Conservation (phyloP, 2,329 filamentous ascomycete genomes). For the Phialophora expanda region DNA sequence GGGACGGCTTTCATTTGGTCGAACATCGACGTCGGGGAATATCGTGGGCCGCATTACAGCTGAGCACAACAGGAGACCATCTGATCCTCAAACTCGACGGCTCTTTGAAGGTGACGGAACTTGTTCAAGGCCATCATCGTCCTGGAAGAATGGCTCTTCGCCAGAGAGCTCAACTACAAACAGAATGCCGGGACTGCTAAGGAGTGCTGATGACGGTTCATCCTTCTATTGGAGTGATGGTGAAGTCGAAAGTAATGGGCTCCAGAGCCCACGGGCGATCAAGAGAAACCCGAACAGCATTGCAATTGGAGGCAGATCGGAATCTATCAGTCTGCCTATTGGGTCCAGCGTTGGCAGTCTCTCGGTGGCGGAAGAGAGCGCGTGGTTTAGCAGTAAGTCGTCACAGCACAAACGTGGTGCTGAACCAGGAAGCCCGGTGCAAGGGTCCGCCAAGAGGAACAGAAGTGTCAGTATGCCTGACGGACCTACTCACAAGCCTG, state of each 20-base stretch:
- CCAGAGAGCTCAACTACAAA: background rate
- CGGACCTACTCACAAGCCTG: background rate
- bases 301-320: constrained; percentile 37
- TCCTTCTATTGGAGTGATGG: constrained; percentile 36
- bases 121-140: constrained; percentile 8
- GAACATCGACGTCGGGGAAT: constrained; percentile 7
- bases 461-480: constrained; percentile 33
- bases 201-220: constrained; percentile 30
- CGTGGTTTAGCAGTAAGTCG: constrained; percentile 28
- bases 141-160: constrained; percentile 1
- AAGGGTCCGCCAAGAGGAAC: constrained; percentile 9
- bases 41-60: constrained; percentile 17
- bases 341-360: constrained; percentile 18
- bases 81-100: constrained; percentile 35
- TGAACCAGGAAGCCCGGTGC: background rate
- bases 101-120: constrained; percentile 31
- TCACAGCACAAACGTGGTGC: constrained; percentile 17
- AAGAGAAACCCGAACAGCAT: constrained; percentile 36
- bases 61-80: constrained; percentile 37
- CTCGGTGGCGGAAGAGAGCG: constrained; percentile 24
- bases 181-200: background rate
- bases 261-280: background rate
- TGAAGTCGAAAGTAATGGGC: constrained; percentile 5
- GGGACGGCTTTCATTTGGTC: background rate
- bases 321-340: constrained; percentile 30